Conservation (phyloP, 192 early-diverging fungal species). For the Kappamyces sp. region DNA sequence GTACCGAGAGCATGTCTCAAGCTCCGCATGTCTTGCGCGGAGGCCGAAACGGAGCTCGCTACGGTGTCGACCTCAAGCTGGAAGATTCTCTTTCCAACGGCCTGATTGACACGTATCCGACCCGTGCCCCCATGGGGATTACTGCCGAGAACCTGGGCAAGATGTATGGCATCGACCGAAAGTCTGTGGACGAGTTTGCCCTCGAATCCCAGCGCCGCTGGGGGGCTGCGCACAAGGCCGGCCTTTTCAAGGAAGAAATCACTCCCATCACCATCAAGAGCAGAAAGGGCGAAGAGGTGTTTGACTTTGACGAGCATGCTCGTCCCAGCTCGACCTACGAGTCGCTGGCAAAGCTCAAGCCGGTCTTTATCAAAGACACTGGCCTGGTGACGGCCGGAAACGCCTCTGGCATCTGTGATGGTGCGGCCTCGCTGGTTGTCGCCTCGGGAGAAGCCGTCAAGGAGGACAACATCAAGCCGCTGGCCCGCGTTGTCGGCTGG, state of each 20-base stretch:
- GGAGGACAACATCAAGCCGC: conserved; percentile 68
- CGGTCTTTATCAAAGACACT: conserved; percentile 83
- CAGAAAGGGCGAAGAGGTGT: conserved; percentile 64
- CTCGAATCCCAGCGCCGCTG: conserved; percentile 80
- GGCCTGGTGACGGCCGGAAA: conserved; percentile 92
- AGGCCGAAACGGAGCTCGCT: conserved; percentile 77
- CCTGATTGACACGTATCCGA: conserved; percentile 82
- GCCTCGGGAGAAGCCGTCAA: conserved; percentile 82
- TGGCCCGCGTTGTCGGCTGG: conserved; percentile 83
- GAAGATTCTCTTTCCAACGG: conserved; percentile 84
- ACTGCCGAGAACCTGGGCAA: conserved; percentile 89
- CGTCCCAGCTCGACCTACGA: conserved; percentile 82
- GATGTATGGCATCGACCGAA: conserved; percentile 74
- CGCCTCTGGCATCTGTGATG: conserved; percentile 92
- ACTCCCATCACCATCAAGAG: conserved; percentile 75
- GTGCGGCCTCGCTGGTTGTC: conserved; percentile 81
- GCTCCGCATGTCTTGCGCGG: conserved; percentile 80
- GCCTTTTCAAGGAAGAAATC: conserved; percentile 77
- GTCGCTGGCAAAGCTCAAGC: conserved; percentile 64
- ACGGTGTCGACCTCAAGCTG: conserved; percentile 81
- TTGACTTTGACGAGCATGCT: conserved; percentile 82
- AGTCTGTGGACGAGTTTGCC: conserved; percentile 81
- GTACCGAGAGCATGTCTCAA: conserved; percentile 91
- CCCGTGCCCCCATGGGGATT: conserved; percentile 82
- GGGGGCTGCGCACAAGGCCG: conserved; percentile 69